Evolutionary conservation across 2,329 filamentous ascomycete species (phyloP).

Genomic region (Phialophora expanda): DNA sequence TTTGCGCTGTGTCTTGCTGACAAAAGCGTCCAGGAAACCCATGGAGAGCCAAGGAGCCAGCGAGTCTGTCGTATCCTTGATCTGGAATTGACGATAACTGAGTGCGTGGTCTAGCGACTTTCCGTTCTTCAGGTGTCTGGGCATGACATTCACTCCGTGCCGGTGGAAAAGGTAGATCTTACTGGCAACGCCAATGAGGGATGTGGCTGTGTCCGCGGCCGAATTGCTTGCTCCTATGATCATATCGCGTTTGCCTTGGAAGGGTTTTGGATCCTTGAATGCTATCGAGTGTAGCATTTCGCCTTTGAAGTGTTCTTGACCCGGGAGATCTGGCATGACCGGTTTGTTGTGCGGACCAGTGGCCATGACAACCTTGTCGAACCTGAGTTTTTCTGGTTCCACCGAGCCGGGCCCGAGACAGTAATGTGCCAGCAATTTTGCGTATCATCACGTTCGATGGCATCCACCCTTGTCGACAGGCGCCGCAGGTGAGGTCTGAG

Average conservation of each 20-base stretch:
- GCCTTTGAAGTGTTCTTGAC: conserved; percentile 38
- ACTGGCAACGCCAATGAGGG: conserved; percentile 31
- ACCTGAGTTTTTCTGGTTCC: conserved; percentile 21
- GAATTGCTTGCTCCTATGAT: conserved; percentile 32
- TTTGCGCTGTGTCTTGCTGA: conserved; percentile 25
- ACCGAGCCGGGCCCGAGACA: not conserved
- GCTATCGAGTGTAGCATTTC: conserved; percentile 37
- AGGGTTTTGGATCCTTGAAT: conserved; percentile 30
- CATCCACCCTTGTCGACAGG: conserved; percentile 20
- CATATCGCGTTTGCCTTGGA: conserved; percentile 21
- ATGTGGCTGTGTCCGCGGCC: conserved; percentile 39
- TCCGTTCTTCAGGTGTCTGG: conserved; percentile 35
- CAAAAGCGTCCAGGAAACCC: conserved; percentile 24
- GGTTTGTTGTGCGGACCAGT: conserved; percentile 40
- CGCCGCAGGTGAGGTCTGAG: conserved; percentile 26
- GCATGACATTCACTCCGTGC: conserved; percentile 31
- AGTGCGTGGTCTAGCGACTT: conserved; percentile 37
- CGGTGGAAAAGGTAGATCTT: conserved; percentile 39
- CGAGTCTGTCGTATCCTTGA: conserved; percentile 25
- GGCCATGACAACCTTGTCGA: conserved; percentile 47
- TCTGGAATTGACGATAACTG: conserved; percentile 29
- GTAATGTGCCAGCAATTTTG: conserved; percentile 5
- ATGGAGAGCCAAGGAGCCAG: conserved; percentile 24
- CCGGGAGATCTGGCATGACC: conserved; percentile 33
- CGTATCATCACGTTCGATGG: conserved; percentile 3